Percentiles rank a stretch among this genome's conserved stretches.
These are phyloP conservation scores for Solanum gandarillasii DNA, from an alignment of 257 asterid species.

Conservation along the genomic window DNA sequence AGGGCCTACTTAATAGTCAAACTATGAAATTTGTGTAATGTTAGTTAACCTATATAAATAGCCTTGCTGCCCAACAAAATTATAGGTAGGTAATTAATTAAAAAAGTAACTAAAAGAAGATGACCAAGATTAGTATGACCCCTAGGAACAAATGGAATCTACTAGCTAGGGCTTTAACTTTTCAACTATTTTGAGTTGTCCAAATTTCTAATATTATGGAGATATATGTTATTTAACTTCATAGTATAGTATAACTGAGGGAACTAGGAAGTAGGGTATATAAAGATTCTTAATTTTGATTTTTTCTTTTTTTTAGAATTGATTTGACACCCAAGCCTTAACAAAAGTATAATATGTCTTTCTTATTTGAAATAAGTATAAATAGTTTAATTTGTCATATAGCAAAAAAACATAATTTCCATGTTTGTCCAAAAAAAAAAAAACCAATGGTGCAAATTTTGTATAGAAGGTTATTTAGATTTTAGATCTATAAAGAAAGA, in stretches of 20 bases:
- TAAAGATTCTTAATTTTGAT: neutral
- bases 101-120: neutral
- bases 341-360: neutral
- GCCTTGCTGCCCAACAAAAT: neutral
- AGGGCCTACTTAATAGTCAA: slow-evolving; percentile 1
- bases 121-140: neutral
- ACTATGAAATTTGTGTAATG: neutral
- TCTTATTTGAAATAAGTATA: neutral
- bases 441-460: neutral
- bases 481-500: neutral
- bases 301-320: neutral
- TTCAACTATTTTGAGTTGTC: neutral
- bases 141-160: neutral
- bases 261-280: neutral
- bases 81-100: neutral
- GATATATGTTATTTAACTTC: neutral
- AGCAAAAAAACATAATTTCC: neutral
- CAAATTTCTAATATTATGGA: neutral
- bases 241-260: neutral
- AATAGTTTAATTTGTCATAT: neutral
- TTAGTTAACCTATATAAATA: neutral
- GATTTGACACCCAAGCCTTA: neutral
- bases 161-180: neutral
- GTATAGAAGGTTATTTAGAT: neutral
- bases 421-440: neutral